phyloP scores from a whole-genome alignment of 768 basidiomycete genomes.

The Plicaturopsis crispa region DNA sequence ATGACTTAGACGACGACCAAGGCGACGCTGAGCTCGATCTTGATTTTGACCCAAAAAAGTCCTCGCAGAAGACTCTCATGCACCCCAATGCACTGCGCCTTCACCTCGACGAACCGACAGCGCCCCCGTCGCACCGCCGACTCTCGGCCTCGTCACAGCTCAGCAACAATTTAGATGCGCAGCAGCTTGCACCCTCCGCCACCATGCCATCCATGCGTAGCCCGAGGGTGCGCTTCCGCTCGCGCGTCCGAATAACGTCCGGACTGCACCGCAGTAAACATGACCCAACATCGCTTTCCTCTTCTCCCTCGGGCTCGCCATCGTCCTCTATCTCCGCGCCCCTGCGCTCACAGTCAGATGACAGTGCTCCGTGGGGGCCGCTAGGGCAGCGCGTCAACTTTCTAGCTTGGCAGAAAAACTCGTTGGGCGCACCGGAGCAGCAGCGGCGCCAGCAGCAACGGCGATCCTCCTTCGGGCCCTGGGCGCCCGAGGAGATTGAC shows the following conservation, averaged over 20 bases:
- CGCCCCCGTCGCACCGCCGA: too few relatives aligned
- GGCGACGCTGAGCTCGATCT: background rate
- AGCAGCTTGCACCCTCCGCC: background rate
- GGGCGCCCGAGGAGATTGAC: constrained; percentile 10
- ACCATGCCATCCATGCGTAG: background rate
- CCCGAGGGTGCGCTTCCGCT: constrained; percentile 47
- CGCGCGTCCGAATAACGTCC: constrained; percentile 72
- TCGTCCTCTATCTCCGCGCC: constrained; percentile 83
- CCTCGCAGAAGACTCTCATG: background rate
- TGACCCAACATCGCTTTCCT: constrained; percentile 16
- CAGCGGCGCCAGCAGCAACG: constrained; percentile 13
- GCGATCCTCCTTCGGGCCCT: constrained; percentile 4
- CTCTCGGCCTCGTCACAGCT: too few relatives aligned
- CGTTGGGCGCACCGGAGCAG: background rate
- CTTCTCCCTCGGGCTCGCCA: constrained; percentile 51
- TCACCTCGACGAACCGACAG: background rate
- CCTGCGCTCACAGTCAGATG: constrained; percentile 51
- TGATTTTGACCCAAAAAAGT: background rate
- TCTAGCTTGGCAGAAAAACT: constrained; percentile 11
- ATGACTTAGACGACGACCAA: too few relatives aligned
- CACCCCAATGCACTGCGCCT: background rate
- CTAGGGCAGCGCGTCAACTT: constrained; percentile 48
- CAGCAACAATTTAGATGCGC: background rate
- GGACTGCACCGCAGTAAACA: constrained; percentile 40
- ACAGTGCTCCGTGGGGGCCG: constrained; percentile 46